These are phyloP conservation scores for Bocquillonia castaneifolia DNA, from an alignment of 441 rosid genomes.

Conservation along the genomic window DNA sequence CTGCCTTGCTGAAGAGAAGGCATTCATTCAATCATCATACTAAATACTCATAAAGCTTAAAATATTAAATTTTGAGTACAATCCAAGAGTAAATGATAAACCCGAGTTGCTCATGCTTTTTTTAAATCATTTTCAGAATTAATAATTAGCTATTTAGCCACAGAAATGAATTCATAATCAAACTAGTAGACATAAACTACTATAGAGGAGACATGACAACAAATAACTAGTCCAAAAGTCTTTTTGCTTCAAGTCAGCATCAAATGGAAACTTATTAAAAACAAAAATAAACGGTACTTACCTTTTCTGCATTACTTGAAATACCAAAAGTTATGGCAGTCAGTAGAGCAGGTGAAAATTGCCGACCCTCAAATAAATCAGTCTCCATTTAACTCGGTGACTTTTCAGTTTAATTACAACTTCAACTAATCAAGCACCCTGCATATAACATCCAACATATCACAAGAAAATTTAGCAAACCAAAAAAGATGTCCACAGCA, in stretches of 20 bases:
- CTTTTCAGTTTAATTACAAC: slow-evolving; percentile 19
- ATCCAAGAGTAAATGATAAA: background rate
- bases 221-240: background rate
- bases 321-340: slow-evolving; percentile 50
- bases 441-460: slow-evolving; percentile 12
- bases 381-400: slow-evolving; percentile 38
- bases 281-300: slow-evolving; percentile 24
- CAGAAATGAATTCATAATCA: background rate
- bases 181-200: background rate
- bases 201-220: background rate
- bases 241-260: background rate
- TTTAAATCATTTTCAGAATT: background rate
- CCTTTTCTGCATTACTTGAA: slow-evolving; percentile 52
- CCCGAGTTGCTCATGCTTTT: background rate
- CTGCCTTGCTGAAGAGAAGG: no score
- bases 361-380: slow-evolving; percentile 37
- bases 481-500: background rate
- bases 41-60: background rate
- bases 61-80: background rate
- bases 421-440: slow-evolving; percentile 25
- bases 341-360: slow-evolving; percentile 46
- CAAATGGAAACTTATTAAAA: background rate
- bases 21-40: no score
- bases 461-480: background rate
- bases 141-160: background rate